Conservation (phyloP, 345 rosid species). For the Toxicodendron radicans region DNA sequence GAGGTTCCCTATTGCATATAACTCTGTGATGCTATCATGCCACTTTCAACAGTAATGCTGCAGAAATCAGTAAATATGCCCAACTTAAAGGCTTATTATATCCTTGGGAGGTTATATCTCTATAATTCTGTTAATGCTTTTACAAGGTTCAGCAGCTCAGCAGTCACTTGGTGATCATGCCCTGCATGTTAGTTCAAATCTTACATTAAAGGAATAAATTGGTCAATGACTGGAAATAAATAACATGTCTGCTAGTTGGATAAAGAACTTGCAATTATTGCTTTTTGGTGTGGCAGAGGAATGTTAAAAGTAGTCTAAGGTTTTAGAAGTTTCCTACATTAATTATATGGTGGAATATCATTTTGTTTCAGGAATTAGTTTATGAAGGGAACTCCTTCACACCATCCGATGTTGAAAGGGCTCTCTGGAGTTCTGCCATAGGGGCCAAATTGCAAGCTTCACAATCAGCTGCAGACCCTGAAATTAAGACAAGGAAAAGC, state of each 20-base stretch:
- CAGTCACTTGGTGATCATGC: not conserved
- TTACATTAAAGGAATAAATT: not conserved
- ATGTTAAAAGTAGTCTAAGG: not conserved
- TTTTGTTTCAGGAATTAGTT: conserved; percentile 60
- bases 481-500: conserved; percentile 29
- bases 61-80: not conserved
- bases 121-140: not conserved
- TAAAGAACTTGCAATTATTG: not conserved
- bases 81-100: not conserved
- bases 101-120: not conserved
- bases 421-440: conserved; percentile 71
- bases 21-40: not conserved
- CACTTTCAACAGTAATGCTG: not conserved
- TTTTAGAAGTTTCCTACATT: not conserved
- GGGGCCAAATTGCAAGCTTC: conserved; percentile 39
- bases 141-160: not conserved
- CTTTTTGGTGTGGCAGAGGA: not conserved
- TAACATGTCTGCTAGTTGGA: not conserved
- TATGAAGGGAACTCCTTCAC: conserved; percentile 51
- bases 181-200: not conserved
- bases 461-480: conserved; percentile 22
- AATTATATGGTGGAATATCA: not conserved
- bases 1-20: not conserved
- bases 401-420: conserved; percentile 80
- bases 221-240: not conserved